Evolutionary conservation across 2,329 filamentous ascomycete genomes (phyloP).

Genomic region (Colletotrichum musae): DNA sequence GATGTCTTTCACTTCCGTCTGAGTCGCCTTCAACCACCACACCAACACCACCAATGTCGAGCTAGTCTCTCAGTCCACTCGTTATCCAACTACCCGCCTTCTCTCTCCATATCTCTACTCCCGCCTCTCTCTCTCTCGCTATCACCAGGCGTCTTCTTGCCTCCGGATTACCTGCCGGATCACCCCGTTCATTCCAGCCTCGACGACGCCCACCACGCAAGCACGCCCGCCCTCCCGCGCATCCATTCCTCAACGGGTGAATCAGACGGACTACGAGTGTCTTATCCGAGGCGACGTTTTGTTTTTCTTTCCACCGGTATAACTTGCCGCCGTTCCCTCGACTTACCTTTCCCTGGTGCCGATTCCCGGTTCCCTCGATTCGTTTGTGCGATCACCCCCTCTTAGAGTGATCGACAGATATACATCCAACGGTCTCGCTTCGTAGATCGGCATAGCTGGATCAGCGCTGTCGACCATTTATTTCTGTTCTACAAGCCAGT

Average conservation of each 20-base stretch:
- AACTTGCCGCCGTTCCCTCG: constrained; percentile 22
- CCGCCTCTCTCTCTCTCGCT: too few species aligned
- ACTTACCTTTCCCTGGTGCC: constrained; percentile 1
- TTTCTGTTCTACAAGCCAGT: constrained; percentile 8
- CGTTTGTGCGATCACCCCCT: constrained; percentile 24
- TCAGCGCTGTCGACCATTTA: constrained; percentile 29
- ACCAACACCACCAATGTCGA: constrained; percentile 38
- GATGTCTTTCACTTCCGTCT: constrained; percentile 40
- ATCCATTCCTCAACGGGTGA: constrained; percentile 34
- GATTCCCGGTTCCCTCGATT: constrained; percentile 19
- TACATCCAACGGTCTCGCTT: constrained; percentile 27
- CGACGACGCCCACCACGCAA: not conserved
- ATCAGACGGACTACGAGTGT: constrained; percentile 17
- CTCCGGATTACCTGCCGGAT: constrained; percentile 15
- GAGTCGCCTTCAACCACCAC: constrained; percentile 23
- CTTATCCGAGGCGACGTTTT: constrained; percentile 18
- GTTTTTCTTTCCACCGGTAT: constrained; percentile 14
- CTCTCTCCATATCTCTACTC: constrained; percentile 11
- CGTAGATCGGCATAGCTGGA: constrained; percentile 31
- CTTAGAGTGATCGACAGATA: constrained; percentile 30
- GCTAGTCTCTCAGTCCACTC: constrained; percentile 44
- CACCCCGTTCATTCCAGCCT: constrained; percentile 31
- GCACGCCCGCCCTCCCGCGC: constrained; percentile 23
- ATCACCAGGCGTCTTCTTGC: constrained; percentile 12
- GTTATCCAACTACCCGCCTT: constrained; percentile 32